Percentiles rank a stretch among this genome's conserved stretches.
Evolutionary conservation across 164 flowering plant genomes (phyloP).

Genomic region (Piper longum): DNA sequence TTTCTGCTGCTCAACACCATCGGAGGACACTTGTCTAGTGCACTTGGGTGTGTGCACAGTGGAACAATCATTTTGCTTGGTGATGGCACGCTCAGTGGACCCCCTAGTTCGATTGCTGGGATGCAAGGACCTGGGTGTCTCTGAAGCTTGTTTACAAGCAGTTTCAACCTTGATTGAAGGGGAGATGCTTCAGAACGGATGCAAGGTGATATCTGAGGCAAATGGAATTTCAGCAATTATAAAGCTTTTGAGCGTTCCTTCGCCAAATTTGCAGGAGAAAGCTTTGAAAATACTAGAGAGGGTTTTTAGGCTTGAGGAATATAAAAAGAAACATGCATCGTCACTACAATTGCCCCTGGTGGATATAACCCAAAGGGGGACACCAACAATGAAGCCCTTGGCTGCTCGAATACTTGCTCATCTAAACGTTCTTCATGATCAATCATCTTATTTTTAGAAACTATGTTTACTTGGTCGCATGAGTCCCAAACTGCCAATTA

Average conservation of each 20-base stretch:
- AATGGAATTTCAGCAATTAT: constrained; percentile 38
- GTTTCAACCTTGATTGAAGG: constrained; percentile 42
- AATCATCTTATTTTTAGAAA: constrained; percentile 40
- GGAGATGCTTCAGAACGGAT: constrained; percentile 38
- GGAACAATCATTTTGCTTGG: constrained; percentile 46
- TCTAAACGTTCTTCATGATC: constrained; percentile 48
- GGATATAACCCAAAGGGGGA: constrained; percentile 55
- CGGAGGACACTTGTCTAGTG: constrained; percentile 34
- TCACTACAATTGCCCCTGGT: constrained; percentile 42
- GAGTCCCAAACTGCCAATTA: too few species aligned
- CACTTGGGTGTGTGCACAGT: constrained; percentile 48
- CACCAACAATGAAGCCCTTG: constrained; percentile 26
- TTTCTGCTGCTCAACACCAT: constrained; percentile 37
- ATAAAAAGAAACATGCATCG: constrained; percentile 35
- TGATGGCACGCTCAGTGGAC: constrained; percentile 46
- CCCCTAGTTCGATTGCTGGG: constrained; percentile 41
- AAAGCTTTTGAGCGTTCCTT: constrained; percentile 28
- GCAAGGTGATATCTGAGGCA: constrained; percentile 42
- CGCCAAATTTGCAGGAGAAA: constrained; percentile 37
- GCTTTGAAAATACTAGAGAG: constrained; percentile 40
- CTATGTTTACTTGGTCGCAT: too few species aligned
- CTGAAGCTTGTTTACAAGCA: constrained; percentile 44
- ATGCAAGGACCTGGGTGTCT: constrained; percentile 28
- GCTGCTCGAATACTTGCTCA: constrained; percentile 60
- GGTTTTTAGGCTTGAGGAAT: constrained; percentile 39